Evolutionary conservation across 768 basidiomycete genomes (phyloP), one percentile per base, ranked within the genome.

Genomic region (Lentinula detonsa): DNA sequence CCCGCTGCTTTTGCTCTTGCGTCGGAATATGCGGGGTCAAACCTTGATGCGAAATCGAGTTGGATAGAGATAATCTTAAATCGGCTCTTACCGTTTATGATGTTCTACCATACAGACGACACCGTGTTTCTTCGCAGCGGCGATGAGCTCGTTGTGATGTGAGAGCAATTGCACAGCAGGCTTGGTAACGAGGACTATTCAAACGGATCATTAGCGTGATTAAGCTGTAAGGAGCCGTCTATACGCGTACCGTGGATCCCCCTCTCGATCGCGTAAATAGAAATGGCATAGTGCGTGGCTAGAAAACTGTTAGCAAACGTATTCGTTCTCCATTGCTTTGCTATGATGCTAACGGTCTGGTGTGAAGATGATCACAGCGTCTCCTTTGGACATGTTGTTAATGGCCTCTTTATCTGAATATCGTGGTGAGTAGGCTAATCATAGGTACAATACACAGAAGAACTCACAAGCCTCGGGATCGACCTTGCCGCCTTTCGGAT

Each of bases 41-140:
- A 92, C 52, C 86, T 88, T 62, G 40, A 28, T 53, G 16, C 28
- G 6, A 53, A 16, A 50, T 8, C 31, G 37, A 39, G 37, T 18
- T 11, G n/a, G 42, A 15, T 48, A n/a, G 34, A 42, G 15, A 48
- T 57, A 8, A 55, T 31, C 16, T n/a, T 5, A 23, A 21, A 23
- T 6, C 37, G 1, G 7, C 13, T 69, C 73, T 66, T 65, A 85
- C 88, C 91, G 84, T 71, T 93, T 94, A 76, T 94, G 92, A 69
- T 96, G 93, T 71, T 97, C 95, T n/a, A 96, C 94, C 70, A 91
- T 93, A 73, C 91, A 93, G 2, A 93, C 81, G 18, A 95, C 87
- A 52, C 87, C 86, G 70, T 93, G 81, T 73, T 90, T 83, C 66
- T 80, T 84, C 35, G 95, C 91, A 10, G 90, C 84, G 40, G 81